These are phyloP conservation scores for Dactylellina drechsleri DNA, from an alignment of 2,329 filamentous ascomycete species.

Conservation along the genomic window DNA sequence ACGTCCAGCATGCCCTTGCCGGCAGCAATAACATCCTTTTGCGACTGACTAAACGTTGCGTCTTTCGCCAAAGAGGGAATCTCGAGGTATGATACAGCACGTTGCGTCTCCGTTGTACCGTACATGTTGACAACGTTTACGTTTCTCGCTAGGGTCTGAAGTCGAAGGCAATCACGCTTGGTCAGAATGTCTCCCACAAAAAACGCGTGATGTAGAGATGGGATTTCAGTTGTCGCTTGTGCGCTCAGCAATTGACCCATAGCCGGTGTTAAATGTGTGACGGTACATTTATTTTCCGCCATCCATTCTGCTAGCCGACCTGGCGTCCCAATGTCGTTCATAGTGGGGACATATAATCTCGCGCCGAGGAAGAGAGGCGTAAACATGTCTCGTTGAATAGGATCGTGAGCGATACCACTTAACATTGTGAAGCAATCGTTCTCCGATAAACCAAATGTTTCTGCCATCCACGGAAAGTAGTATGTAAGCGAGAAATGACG, in stretches of 20 bases:
- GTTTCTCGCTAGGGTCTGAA: slow-evolving; percentile 81
- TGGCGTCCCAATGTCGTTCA: slow-evolving; percentile 81
- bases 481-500: slow-evolving; percentile 85
- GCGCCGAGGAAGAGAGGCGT: slow-evolving; percentile 89
- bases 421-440: slow-evolving; percentile 83
- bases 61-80: slow-evolving; percentile 74
- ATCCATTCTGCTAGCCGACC: slow-evolving; percentile 92
- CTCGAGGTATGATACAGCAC: slow-evolving; percentile 84
- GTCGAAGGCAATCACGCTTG: slow-evolving; percentile 78
- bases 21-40: slow-evolving; percentile 81
- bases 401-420: slow-evolving; percentile 82
- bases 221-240: slow-evolving; percentile 79
- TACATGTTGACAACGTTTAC: slow-evolving; percentile 85
- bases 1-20: slow-evolving; percentile 89
- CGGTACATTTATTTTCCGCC: slow-evolving; percentile 75
- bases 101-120: slow-evolving; percentile 84
- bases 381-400: slow-evolving; percentile 80
- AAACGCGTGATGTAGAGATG: slow-evolving; percentile 79
- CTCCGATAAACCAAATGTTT: slow-evolving; percentile 78
- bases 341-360: slow-evolving; percentile 78
- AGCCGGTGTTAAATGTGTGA: slow-evolving; percentile 90
- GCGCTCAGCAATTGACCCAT: slow-evolving; percentile 97
- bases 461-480: slow-evolving; percentile 94
- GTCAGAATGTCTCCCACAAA: slow-evolving; percentile 93
- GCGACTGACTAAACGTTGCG: slow-evolving; percentile 62